phyloP scores from a whole-genome alignment of 495 filamentous ascomycete genomes.

The Podospora pseudoanserina region DNA sequence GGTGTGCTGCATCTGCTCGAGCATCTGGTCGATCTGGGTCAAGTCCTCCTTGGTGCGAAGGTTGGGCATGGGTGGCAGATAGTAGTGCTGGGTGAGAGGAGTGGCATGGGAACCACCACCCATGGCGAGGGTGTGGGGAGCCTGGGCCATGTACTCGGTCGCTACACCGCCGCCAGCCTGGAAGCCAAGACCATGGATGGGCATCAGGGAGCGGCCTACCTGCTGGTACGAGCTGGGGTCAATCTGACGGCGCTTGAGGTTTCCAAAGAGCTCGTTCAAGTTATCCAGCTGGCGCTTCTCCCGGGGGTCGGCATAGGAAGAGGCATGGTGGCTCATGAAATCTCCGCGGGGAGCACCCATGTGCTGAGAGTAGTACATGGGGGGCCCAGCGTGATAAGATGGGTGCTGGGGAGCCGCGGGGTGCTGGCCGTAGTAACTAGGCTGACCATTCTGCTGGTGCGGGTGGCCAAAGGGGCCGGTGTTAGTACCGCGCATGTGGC shows the following conservation, averaged over 20 bases:
- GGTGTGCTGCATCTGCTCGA: conserved; percentile 91
- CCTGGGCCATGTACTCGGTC: conserved; percentile 60
- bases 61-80: conserved; percentile 80
- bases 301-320: conserved; percentile 57
- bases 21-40: conserved; percentile 82
- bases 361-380: conserved; percentile 62
- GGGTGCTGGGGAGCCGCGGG: conserved; percentile 56
- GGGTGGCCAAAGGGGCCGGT: conserved; percentile 50
- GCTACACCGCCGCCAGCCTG: conserved; percentile 59
- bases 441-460: conserved; percentile 44
- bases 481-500: conserved; percentile 53
- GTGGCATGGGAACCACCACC: conserved; percentile 47
- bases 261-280: conserved; percentile 89
- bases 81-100: conserved; percentile 62
- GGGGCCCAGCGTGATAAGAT: conserved; percentile 37
- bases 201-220: conserved; percentile 73
- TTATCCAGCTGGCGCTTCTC: conserved; percentile 78
- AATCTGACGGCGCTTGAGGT: conserved; percentile 82
- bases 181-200: conserved; percentile 69
- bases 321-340: conserved; percentile 50
- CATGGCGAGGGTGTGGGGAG: conserved; percentile 47
- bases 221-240: conserved; percentile 79
- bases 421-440: conserved; percentile 55
- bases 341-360: conserved; percentile 47
- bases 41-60: conserved; percentile 90